Conservation (phyloP, 148 eudicot genomes). For the Polygonum aviculare region DNA sequence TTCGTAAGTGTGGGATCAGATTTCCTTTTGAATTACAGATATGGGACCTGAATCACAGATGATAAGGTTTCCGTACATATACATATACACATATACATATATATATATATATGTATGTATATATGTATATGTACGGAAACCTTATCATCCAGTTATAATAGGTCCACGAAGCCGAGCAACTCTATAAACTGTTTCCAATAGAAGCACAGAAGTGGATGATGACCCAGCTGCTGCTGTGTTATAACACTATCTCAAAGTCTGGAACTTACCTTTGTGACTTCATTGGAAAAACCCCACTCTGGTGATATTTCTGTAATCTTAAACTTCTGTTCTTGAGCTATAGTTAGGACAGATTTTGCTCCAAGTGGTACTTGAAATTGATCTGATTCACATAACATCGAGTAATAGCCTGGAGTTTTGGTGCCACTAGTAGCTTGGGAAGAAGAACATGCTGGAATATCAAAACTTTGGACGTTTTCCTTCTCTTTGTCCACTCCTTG, state of each 20-base stretch:
- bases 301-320: slow-evolving; percentile 71
- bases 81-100: no score
- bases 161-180: neutral
- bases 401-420: slow-evolving; percentile 21
- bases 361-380: slow-evolving; percentile 32
- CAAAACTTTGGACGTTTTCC: slow-evolving; percentile 18
- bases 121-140: neutral
- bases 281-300: slow-evolving; percentile 65
- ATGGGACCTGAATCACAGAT: neutral
- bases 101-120: neutral
- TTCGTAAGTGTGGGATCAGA: neutral
- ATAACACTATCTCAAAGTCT: neutral
- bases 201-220: neutral
- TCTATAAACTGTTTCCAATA: neutral
- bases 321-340: slow-evolving; percentile 62
- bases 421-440: slow-evolving; percentile 17
- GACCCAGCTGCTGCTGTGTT: neutral
- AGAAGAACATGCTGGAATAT: slow-evolving; percentile 22
- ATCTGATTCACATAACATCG: slow-evolving; percentile 40
- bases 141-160: neutral
- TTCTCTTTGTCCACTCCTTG: neutral
- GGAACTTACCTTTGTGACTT: slow-evolving; percentile 52
- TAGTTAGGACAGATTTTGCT: slow-evolving; percentile 41
- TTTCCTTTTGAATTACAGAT: neutral
- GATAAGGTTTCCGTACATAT: no score